Evolutionary conservation across 2,329 filamentous ascomycete genomes (phyloP).

Genomic region (Epichloe typhina): DNA sequence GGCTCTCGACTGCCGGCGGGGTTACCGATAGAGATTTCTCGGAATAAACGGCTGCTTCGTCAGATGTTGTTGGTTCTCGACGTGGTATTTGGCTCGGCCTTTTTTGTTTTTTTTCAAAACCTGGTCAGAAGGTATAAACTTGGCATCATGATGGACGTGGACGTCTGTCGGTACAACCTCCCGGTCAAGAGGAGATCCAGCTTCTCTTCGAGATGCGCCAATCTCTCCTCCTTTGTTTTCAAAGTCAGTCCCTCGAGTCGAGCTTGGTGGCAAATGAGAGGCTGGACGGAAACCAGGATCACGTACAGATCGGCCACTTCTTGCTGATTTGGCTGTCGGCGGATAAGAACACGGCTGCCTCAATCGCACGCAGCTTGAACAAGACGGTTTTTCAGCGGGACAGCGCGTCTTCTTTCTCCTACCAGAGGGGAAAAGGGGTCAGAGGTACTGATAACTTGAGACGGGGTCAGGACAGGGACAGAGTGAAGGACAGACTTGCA

Average conservation of each 20-base stretch:
- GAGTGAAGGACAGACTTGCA: conserved; percentile 26
- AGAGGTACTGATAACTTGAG: not conserved
- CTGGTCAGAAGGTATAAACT: conserved; percentile 16
- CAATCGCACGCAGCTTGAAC: conserved; percentile 35
- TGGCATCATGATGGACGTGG: conserved; percentile 3
- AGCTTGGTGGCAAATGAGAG: too few species aligned
- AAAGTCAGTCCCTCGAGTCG: not conserved
- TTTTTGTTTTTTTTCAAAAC: conserved; percentile 2
- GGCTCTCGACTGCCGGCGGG: conserved; percentile 15
- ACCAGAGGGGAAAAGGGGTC: not conserved
- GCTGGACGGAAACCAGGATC: not conserved
- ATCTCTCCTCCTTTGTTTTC: conserved; percentile 29
- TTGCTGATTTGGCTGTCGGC: conserved; percentile 21
- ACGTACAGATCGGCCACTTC: conserved; percentile 31
- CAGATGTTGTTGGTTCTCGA: conserved; percentile 15
- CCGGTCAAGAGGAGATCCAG: conserved; percentile 35
- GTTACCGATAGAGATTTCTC: conserved; percentile 22
- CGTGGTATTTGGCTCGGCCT: conserved; percentile 15
- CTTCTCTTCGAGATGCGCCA: conserved; percentile 39
- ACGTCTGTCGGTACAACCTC: conserved; percentile 16
- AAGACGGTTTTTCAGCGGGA: conserved; percentile 36
- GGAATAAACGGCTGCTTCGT: conserved; percentile 18
- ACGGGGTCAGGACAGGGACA: not conserved
- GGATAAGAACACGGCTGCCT: conserved; percentile 34
- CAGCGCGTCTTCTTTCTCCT: conserved; percentile 38